Percentiles rank a stretch among this genome's conserved stretches.
Evolutionary conservation across 1,284 basidiomycete species (phyloP).

Genomic region (Thelephora terrestris): DNA sequence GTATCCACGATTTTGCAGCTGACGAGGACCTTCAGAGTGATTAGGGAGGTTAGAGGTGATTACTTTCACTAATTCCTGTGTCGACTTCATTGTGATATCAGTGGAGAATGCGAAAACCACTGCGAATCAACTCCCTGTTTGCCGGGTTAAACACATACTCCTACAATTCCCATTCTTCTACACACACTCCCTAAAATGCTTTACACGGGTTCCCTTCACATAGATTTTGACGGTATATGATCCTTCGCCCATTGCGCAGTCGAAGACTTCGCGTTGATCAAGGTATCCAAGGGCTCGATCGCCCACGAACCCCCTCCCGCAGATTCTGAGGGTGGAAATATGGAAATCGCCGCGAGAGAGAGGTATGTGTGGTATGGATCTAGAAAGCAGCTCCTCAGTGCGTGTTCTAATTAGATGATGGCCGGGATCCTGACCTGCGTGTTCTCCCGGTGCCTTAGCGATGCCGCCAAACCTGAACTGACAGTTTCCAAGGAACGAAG

Average conservation of each 20-base stretch:
- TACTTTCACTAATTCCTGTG: too few relatives aligned
- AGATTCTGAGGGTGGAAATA: constrained; percentile 38
- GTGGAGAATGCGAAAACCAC: too few relatives aligned
- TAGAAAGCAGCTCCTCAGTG: constrained; percentile 16
- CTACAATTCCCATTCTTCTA: too few relatives aligned
- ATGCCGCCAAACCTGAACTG: constrained; percentile 85
- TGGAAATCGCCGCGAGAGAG: constrained; percentile 68
- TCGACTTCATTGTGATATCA: too few relatives aligned
- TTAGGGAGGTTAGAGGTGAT: too few relatives aligned
- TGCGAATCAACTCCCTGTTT: too few relatives aligned
- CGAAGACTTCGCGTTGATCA: constrained; percentile 57
- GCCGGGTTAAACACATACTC: too few relatives aligned
- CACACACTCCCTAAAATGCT: too few relatives aligned
- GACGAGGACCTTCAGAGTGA: too few relatives aligned
- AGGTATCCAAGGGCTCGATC: constrained; percentile 49
- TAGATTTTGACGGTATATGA: constrained; percentile 24
- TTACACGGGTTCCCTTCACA: too few relatives aligned
- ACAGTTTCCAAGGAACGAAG: constrained; percentile 57
- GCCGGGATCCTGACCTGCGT: constrained; percentile 46
- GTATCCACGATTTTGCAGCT: too few relatives aligned
- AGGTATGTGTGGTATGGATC: constrained; percentile 92
- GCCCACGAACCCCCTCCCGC: constrained; percentile 36
- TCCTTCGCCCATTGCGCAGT: constrained; percentile 57
- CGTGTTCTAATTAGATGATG: background rate
- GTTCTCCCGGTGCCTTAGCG: constrained; percentile 68